Conservation (phyloP, 75 land plant genomes). For the Cryptomeria japonica region DNA sequence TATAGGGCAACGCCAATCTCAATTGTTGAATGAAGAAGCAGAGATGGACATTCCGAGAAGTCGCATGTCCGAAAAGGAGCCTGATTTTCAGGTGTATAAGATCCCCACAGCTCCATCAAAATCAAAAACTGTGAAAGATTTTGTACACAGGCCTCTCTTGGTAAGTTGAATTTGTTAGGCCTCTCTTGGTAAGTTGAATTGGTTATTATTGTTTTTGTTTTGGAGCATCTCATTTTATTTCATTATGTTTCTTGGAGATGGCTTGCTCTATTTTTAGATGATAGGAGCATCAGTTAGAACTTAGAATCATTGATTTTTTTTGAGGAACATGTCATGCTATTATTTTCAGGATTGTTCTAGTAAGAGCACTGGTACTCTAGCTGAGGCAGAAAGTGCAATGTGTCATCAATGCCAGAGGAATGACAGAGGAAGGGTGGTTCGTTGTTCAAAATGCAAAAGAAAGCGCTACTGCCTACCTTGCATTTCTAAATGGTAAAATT, state of each 20-base stretch:
- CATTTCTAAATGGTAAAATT: slow-evolving; percentile 72
- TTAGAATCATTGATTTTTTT: not conserved
- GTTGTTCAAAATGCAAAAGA: slow-evolving; percentile 75
- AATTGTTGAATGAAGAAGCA: slow-evolving; percentile 23
- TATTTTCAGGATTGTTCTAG: slow-evolving; percentile 47
- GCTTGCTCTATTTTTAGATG: not conserved
- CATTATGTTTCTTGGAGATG: not conserved
- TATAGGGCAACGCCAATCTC: slow-evolving; percentile 23
- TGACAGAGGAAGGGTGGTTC: slow-evolving; percentile 50
- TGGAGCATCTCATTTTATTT: not conserved
- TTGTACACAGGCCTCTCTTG: slow-evolving; percentile 20
- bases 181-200: slow-evolving; percentile 24
- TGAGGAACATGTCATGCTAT: not conserved
- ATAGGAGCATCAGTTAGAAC: not conserved
- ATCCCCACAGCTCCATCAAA: slow-evolving; percentile 24
- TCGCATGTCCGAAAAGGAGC: slow-evolving; percentile 24
- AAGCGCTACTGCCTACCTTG: slow-evolving; percentile 84
- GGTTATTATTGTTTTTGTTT: not conserved
- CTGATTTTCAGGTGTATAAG: slow-evolving; percentile 11
- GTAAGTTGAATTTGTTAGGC: slow-evolving; percentile 19
- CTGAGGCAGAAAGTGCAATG: slow-evolving; percentile 37
- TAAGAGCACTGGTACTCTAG: slow-evolving; percentile 46
- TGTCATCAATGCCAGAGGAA: slow-evolving; percentile 91
- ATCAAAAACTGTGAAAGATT: slow-evolving; percentile 19
- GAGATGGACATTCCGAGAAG: slow-evolving; percentile 18